Evolutionary conservation across 768 basidiomycete genomes (phyloP), one percentile per base, ranked within the genome.

Genomic region (Albatrellus ellisii): DNA sequence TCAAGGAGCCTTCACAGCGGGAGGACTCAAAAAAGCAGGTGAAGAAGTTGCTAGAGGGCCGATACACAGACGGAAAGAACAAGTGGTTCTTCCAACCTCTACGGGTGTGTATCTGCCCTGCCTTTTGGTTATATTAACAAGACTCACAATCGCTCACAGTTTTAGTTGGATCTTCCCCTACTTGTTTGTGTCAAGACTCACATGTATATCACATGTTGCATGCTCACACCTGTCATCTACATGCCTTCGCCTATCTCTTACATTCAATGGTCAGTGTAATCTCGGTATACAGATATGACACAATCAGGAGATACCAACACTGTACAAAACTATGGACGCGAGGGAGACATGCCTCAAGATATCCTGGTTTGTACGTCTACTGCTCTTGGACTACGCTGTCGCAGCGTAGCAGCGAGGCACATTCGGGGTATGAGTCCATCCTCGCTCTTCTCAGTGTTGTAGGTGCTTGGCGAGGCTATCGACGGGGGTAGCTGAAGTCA

Each of bases 1-100:
- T 98, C 81, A 92, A 94, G 70, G 92, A 99, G 72, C 85, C 87
- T 41, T 74, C 90, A 54, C 87, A 94, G 62, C 79, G 94, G 50
- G 88, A 91, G 68, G 78, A 91, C 52, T 75, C 89, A 36, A 95
- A 94, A 70, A 97, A 97, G 75, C 78, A 69, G 52, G 77, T 98
- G 63, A 97, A 95, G 78, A 95, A 94, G 68, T 61, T 87, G 61
- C 66, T 99, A 41, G 95, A 98, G 77, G 92, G 98, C 58, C 73
- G 92, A 46, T 95, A 98, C 77, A 71, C 72, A 37, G 65, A 69
- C 39, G 95, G 95, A 46, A 92, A 94, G 78, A 97, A 95, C 79
- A 79, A 80, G 64, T 98, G 92, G 92, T 97, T 92, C 76, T 92
- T 91, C 79, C 73, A 77, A 49, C 60, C 81, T 42, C 77, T 90